Conservation (phyloP, 208 protist genomes). For the Wallacemonas sp. region DNA sequence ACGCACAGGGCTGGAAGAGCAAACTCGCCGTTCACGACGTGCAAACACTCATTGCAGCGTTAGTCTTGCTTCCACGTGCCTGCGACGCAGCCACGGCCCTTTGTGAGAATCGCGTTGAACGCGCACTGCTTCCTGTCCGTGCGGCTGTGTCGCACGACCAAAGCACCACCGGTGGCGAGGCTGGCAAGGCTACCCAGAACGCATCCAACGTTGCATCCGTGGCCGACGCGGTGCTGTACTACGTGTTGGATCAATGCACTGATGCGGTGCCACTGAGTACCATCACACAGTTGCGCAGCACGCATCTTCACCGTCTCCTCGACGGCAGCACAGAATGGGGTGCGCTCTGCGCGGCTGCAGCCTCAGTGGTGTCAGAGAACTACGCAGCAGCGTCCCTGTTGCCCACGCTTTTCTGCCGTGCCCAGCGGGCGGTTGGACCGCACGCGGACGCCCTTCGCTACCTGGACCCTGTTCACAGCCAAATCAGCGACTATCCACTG, state of each 20-base stretch:
- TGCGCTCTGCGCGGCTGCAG: not conserved
- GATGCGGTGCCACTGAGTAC: constrained; percentile 41
- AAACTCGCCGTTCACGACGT: not conserved
- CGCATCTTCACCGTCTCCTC: constrained; percentile 9
- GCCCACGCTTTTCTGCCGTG: constrained; percentile 43
- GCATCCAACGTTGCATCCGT: not conserved
- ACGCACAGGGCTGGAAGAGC: not conserved
- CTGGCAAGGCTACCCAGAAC: not conserved
- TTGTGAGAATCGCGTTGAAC: constrained; percentile 30
- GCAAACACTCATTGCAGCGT: not conserved
- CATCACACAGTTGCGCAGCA: constrained; percentile 17
- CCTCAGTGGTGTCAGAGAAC: constrained; percentile 1
- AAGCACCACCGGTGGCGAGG: not conserved
- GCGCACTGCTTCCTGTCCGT: constrained; percentile 42
- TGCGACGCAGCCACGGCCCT: constrained; percentile 3
- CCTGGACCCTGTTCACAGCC: not conserved
- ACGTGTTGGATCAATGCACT: constrained; percentile 73
- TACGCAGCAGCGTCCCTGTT: constrained; percentile 22
- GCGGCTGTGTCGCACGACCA: not conserved
- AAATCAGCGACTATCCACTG: constrained; percentile 36
- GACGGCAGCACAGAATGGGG: not conserved
- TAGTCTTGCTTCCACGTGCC: not conserved
- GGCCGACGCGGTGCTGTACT: constrained; percentile 56
- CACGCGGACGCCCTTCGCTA: constrained; percentile 30
- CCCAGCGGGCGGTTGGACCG: constrained; percentile 45